These are phyloP conservation scores for Coemansia sp. DNA, from an alignment of 192 early-diverging fungal genomes.

Conservation along the genomic window DNA sequence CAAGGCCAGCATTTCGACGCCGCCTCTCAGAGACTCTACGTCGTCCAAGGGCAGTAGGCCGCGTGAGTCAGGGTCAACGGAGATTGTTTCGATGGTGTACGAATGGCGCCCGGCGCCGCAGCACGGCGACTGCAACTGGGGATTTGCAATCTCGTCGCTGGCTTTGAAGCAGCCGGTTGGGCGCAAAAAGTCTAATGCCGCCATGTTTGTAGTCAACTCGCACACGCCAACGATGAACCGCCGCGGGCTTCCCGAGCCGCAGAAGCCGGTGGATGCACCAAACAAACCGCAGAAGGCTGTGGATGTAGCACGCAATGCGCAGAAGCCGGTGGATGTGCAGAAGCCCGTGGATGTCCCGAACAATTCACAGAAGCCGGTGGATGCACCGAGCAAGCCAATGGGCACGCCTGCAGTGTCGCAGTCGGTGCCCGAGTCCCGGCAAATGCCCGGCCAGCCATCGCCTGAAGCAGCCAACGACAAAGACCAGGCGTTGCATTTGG, in stretches of 20 bases:
- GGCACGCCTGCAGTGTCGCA: conserved; percentile 4
- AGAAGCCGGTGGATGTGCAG: conserved; percentile 4
- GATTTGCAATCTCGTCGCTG: conserved; percentile 44
- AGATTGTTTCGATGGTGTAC: conserved; percentile 20
- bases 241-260: conserved; percentile 15
- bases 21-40: conserved; percentile 11
- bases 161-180: conserved; percentile 29
- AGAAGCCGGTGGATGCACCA: background rate
- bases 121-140: conserved; percentile 34
- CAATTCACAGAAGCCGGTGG: conserved; percentile 13
- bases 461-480: background rate
- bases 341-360: no score
- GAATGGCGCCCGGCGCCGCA: conserved; percentile 35
- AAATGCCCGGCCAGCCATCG: background rate
- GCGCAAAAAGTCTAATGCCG: conserved; percentile 27
- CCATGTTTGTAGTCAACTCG: conserved; percentile 37
- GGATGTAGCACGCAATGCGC: conserved; percentile 2
- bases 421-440: conserved; percentile 13
- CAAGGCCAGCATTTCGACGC: conserved; percentile 18
- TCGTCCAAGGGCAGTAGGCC: conserved; percentile 12
- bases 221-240: conserved; percentile 47
- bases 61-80: conserved; percentile 34
- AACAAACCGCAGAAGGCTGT: background rate
- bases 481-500: background rate
- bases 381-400: background rate